Base-by-base conservation (phyloP, 805 yeast genomes). In the Myxozyma monticola region DNA sequence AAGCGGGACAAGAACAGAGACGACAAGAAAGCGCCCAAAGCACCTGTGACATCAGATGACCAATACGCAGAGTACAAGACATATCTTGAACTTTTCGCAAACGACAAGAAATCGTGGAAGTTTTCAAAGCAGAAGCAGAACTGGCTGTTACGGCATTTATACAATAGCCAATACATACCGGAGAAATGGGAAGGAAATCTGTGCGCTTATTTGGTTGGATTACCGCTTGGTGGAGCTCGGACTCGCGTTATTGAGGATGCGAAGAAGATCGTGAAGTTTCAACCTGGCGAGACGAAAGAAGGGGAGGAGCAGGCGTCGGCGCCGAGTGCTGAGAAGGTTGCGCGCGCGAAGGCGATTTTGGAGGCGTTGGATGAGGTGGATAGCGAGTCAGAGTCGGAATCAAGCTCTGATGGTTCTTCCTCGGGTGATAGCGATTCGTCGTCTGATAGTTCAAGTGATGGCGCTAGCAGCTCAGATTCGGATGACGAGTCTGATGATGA, bases 91-190 rank as follows among this genome's bases (percentile, higher is more conserved):
- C 14, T 34, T 9, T 51, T 42, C 34, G 41, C 48, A 10, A 28
- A 20, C 14, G 36, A 34, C 17, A 30, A 39, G 5, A 9, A 30
- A 1, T 8, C 37, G 12, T 51, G 55, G 55, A 51, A 51, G 33
- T 51, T 51, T 37, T 51, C 55, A 12, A 51, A 51, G 39, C 51
- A 36, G 22, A 51, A 51, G 25, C 55, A 51, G 34, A 51, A 51
- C 20, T 51, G 55, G 55, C 28, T 51, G 3, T 9, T 51, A 3
- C 30, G 55, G 28, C 38, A 51, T 37, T 20, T 46, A n/a, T 46
- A 39, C 31, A 25, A 35, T 12, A 26, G 15, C 12, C 9, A 9
- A 14, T 26, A 22, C 5, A n/a, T 33, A 15, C 44, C 47, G 3
- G 45, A 25, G n/a, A 14, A 35, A 21, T 33, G 42, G 42, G 39